Conservation (phyloP, 192 early-diverging fungal genomes). For the Podila verticillata region DNA sequence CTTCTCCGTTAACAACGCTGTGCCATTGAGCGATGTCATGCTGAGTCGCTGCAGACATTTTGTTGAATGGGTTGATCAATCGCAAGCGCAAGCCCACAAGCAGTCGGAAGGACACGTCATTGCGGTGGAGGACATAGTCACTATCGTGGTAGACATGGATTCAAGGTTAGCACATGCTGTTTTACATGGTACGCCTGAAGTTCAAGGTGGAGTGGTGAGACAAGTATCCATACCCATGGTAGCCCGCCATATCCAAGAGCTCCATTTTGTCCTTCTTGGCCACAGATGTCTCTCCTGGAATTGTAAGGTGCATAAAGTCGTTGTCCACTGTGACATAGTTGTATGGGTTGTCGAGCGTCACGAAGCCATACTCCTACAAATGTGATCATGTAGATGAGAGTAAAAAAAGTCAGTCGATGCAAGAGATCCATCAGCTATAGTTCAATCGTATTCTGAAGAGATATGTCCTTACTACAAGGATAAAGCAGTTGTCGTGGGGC, state of each 20-base stretch:
- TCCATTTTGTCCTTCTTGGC: slow-evolving; percentile 50
- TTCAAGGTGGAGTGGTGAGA: too few relatives aligned
- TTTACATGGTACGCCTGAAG: too few relatives aligned
- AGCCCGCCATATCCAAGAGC: slow-evolving; percentile 56
- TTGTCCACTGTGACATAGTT: slow-evolving; percentile 61
- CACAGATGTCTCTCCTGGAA: slow-evolving; percentile 39
- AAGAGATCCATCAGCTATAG: neutral
- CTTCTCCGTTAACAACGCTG: slow-evolving; percentile 55
- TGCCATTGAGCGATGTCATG: slow-evolving; percentile 54
- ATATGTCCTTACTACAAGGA: slow-evolving; percentile 46
- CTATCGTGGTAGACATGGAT: slow-evolving; percentile 10
- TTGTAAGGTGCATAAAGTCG: slow-evolving; percentile 51
- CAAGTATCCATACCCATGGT: slow-evolving; percentile 50
- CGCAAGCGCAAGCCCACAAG: slow-evolving; percentile 57
- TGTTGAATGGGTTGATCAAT: slow-evolving; percentile 32
- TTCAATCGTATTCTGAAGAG: neutral
- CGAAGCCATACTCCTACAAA: slow-evolving; percentile 66
- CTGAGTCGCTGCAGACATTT: slow-evolving; percentile 27
- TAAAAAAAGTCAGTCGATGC: neutral
- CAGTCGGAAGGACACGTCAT: slow-evolving; percentile 61
- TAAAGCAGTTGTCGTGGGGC: slow-evolving; percentile 64
- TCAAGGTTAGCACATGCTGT: too few relatives aligned
- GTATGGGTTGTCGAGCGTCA: slow-evolving; percentile 59
- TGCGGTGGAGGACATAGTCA: slow-evolving; percentile 59
- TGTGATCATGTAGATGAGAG: neutral